phyloP scores from a whole-genome alignment of 306 rosid genomes.

The Geum urbanum region DNA sequence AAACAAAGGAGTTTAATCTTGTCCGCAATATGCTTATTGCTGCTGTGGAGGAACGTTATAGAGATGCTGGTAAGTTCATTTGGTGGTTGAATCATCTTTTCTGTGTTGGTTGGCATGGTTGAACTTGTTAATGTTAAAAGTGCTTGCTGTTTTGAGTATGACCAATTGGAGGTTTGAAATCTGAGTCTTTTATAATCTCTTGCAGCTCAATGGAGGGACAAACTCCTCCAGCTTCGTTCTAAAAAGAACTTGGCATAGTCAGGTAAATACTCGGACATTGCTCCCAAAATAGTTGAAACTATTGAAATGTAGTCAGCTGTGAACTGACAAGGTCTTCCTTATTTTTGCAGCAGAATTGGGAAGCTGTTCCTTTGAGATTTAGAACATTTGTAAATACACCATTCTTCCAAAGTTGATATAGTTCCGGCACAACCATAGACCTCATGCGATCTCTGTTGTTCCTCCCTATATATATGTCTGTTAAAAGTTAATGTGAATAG shows the following conservation, averaged over 20 bases:
- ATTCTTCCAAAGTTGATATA: slow-evolving; percentile 19
- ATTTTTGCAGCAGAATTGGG: slow-evolving; percentile 7
- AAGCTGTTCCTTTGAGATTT: slow-evolving; percentile 15
- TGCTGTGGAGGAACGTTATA: slow-evolving; percentile 86
- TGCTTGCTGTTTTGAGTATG: not conserved
- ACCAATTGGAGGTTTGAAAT: not conserved
- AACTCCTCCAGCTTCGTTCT: slow-evolving; percentile 50
- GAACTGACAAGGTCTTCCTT: not conserved
- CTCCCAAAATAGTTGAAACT: not conserved
- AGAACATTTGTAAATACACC: slow-evolving; percentile 31
- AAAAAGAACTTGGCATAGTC: slow-evolving; percentile 45
- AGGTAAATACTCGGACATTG: slow-evolving; percentile 15
- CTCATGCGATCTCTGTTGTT: slow-evolving; percentile 2
- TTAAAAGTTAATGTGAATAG: slow-evolving; percentile 35
- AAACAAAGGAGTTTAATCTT: slow-evolving; percentile 79
- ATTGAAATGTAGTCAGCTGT: not conserved
- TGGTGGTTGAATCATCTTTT: not conserved
- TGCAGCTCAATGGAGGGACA: slow-evolving; percentile 67
- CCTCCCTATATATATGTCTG: not conserved
- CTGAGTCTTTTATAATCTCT: not conserved
- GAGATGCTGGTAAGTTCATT: slow-evolving; percentile 81
- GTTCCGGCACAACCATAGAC: not conserved
- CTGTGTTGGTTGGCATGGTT: not conserved
- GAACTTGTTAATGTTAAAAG: not conserved
- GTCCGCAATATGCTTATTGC: slow-evolving; percentile 90